A percentile compares a stretch with the other conserved stretches of the same genome.
Evolutionary conservation across 1,284 basidiomycete species (phyloP).

Genomic region (Cronartium ribicola): DNA sequence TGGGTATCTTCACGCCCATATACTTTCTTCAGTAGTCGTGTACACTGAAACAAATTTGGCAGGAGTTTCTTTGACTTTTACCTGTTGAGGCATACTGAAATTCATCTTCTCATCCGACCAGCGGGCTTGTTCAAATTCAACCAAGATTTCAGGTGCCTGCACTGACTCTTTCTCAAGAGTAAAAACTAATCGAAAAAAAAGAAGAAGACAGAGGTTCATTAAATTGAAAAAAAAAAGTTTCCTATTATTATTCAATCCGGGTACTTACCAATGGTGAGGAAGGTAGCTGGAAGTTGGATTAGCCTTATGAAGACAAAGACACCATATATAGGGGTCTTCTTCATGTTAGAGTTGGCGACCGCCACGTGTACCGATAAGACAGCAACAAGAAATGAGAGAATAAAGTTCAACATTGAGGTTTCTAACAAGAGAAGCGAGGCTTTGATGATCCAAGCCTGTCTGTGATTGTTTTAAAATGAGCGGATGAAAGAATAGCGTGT

Average conservation of each 20-base stretch:
- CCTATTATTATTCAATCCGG: not conserved
- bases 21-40: no score
- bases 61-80: no score
- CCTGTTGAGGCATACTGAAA: no score
- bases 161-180: not conserved
- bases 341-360: not conserved
- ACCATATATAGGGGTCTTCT: not conserved
- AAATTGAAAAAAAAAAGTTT: not conserved
- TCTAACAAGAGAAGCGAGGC: not conserved
- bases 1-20: no score
- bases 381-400: not conserved
- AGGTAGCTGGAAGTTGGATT: not conserved
- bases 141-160: not conserved
- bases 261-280: not conserved
- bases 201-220: not conserved
- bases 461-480: not conserved
- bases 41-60: no score
- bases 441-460: not conserved
- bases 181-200: not conserved
- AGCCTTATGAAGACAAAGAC: not conserved
- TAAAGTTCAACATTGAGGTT: not conserved
- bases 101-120: not conserved
- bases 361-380: not conserved
- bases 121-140: not conserved
- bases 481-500: not conserved